These are phyloP conservation scores for Aspergillus kassunensis DNA, from an alignment of 495 filamentous ascomycete genomes.

Conservation along the genomic window DNA sequence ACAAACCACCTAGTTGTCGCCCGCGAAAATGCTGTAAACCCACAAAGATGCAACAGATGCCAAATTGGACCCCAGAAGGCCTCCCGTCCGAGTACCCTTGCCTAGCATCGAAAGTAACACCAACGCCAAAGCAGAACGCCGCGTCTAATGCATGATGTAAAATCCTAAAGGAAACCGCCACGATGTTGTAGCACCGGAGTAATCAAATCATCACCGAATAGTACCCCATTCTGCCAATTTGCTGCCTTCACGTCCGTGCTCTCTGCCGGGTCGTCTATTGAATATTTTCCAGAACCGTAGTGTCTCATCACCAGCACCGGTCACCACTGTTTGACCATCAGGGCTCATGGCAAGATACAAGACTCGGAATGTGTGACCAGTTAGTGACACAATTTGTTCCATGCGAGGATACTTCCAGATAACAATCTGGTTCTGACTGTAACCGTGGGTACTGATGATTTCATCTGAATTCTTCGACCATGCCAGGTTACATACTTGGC, in stretches of 20 bases:
- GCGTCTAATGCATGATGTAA: conserved; percentile 35
- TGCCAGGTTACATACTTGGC: conserved; percentile 93
- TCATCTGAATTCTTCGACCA: conserved; percentile 97
- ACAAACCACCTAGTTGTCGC: conserved; percentile 14
- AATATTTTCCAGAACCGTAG: conserved; percentile 97
- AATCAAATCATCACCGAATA: conserved; percentile 51
- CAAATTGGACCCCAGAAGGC: conserved; percentile 25
- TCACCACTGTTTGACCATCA: conserved; percentile 89
- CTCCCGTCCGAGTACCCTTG: conserved; percentile 26
- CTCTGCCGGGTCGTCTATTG: conserved; percentile 56
- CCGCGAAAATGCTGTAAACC: conserved; percentile 24
- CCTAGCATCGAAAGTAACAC: conserved; percentile 18
- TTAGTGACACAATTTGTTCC: conserved; percentile 91
- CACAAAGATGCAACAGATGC: conserved; percentile 35
- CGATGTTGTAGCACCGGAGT: conserved; percentile 8
- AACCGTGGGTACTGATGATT: conserved; percentile 96
- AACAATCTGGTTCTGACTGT: conserved; percentile 95
- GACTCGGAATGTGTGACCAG: conserved; percentile 93
- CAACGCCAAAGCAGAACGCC: conserved; percentile 36
- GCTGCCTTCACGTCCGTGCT: conserved; percentile 49
- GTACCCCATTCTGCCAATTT: conserved; percentile 65
- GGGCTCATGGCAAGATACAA: conserved; percentile 97
- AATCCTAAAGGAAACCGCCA: conserved; percentile 13
- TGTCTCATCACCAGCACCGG: conserved; percentile 94
- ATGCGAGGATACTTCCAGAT: conserved; percentile 99